Percentiles rank a stretch among this genome's conserved stretches.
These are phyloP conservation scores for Coemansia sp. DNA, from an alignment of 192 early-diverging fungal species.

Conservation along the genomic window DNA sequence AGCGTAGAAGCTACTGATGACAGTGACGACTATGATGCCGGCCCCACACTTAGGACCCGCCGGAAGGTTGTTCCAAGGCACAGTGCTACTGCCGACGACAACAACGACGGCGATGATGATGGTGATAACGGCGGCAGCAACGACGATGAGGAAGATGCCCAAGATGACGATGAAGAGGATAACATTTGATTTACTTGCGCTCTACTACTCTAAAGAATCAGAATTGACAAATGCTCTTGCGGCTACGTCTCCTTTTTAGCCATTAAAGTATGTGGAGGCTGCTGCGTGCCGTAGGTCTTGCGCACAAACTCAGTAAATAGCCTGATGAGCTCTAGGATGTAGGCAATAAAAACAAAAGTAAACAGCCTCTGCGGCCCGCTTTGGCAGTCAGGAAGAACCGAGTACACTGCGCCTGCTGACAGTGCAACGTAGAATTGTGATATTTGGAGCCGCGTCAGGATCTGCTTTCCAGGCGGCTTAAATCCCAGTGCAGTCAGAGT, in stretches of 20 bases:
- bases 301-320: conserved; percentile 81
- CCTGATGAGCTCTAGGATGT: conserved; percentile 71
- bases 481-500: conserved; percentile 70
- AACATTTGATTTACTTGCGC: conserved; percentile 1
- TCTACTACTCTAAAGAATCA: background rate
- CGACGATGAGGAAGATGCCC: background rate
- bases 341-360: conserved; percentile 64
- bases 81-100: conserved; percentile 4
- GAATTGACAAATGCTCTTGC: background rate
- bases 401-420: conserved; percentile 60
- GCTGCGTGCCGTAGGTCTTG: conserved; percentile 58
- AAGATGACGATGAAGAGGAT: conserved; percentile 5
- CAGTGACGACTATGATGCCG: conserved; percentile 18
- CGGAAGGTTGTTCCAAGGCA: conserved; percentile 20
- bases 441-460: conserved; percentile 80
- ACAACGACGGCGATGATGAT: background rate
- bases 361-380: conserved; percentile 58
- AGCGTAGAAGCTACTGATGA: background rate
- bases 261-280: background rate
- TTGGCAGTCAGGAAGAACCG: conserved; percentile 60
- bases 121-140: background rate
- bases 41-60: conserved; percentile 38
- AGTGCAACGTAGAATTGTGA: conserved; percentile 78
- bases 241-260: conserved; percentile 16
- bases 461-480: conserved; percentile 77